Evolutionary conservation across 495 filamentous ascomycete species (phyloP).

Genomic region (Penicillium paxilli): DNA sequence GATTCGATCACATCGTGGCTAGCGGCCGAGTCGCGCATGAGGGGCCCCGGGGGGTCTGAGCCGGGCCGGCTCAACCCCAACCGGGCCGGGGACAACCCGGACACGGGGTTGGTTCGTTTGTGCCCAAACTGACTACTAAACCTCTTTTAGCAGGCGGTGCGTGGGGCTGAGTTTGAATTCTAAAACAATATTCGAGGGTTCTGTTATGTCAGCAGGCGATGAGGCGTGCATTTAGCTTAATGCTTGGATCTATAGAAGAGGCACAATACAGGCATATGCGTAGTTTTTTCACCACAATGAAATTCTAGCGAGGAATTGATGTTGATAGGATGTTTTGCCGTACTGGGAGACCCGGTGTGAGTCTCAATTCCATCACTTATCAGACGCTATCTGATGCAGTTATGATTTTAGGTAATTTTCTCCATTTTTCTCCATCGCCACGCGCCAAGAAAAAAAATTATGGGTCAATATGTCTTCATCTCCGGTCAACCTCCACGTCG

Average conservation of each 20-base stretch:
- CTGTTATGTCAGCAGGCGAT: neutral
- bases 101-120: constrained; percentile 2
- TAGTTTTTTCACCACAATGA: neutral
- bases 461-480: constrained; percentile 18
- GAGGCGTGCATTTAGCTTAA: neutral
- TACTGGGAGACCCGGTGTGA: neutral
- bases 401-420: constrained; percentile 1
- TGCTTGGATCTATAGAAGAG: neutral
- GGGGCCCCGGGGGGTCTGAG: constrained; percentile 8
- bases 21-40: neutral
- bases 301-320: neutral
- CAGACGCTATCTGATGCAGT: constrained; percentile 4
- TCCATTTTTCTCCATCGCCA: constrained; percentile 15
- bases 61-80: neutral
- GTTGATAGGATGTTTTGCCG: neutral
- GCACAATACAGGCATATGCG: neutral
- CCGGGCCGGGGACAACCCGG: constrained; percentile 2
- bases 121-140: neutral
- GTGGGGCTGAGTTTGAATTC: neutral
- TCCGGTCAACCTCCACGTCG: constrained; percentile 16
- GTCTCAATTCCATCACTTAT: constrained; percentile 2
- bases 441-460: constrained; percentile 25
- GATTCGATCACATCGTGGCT: neutral
- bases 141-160: constrained; percentile 1
- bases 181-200: neutral